Base-by-base conservation (phyloP, 2,329 filamentous ascomycete species). In the Colletotrichum neosansevieriae region DNA sequence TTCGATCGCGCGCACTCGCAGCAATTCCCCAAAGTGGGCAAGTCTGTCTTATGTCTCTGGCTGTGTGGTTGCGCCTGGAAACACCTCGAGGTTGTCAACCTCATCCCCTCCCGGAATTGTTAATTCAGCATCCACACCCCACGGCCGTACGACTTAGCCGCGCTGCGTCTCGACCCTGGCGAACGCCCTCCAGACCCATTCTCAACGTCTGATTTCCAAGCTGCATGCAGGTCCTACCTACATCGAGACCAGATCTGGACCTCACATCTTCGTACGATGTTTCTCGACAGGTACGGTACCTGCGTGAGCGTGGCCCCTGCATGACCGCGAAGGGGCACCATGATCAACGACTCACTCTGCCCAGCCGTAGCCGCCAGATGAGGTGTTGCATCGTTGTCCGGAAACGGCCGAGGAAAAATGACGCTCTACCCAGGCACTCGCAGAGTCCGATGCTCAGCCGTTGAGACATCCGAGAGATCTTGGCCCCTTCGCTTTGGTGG, bases 211-310 rank as follows among this genome's bases (percentile, higher is more conserved):
- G 38, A 17, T 53, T 4, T 24, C 21, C 54, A 38, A 45, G n/a
- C 63, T n/a, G 65, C 53, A 68, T 65, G 60, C 65, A 68, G 65
- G 60, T 59, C 65, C 60, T n/a, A 13, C 40, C 24, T 62, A 56
- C 57, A 54, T 38, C 50, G n/a, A 54, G 32, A 36, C 32, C 32
- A 53, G 13, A n/a, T 6, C 49, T 15, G 32, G 29, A 53, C 36
- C 44, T 36, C 38, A 19, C 38, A 21, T 42, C 19, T 49, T 49
- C 38, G 54, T 49, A 58, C 60, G 19, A 40, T 42, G 12, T 19
- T 42, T 40, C 29, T 21, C 40, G 40, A 42, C 32, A 12, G 32
- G 38, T 58, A 54, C 29, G 19, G 61, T 64, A 42, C 54, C 47
- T 68, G 61, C 38, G 34, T 54, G 45, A 34, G 54, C 19, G 53